Conservation (phyloP, 306 rosid genomes). For the Leucaena leucocephala region DNA sequence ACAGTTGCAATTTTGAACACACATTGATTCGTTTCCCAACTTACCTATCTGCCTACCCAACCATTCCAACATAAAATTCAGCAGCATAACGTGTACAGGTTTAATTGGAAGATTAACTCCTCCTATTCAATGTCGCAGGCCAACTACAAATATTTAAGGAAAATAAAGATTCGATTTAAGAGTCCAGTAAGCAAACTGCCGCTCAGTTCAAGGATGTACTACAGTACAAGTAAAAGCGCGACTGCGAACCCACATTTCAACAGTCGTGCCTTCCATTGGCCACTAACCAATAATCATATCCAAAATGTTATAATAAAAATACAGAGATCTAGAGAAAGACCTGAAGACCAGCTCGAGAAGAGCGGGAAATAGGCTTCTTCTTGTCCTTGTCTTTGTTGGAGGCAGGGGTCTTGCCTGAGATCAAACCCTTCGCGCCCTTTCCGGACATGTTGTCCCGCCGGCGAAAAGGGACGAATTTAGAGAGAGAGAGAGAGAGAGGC, state of each 20-base stretch:
- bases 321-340: constrained; percentile 35
- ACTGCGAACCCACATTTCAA: background rate
- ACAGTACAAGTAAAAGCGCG: background rate
- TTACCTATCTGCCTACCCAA: too few species aligned
- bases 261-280: background rate
- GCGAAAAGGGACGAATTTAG: background rate
- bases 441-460: constrained; percentile 59
- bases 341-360: constrained; percentile 74
- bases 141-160: background rate
- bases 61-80: too few species aligned
- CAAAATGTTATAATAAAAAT: background rate
- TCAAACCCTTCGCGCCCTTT: constrained; percentile 69
- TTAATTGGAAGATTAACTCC: background rate
- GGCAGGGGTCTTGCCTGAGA: constrained; percentile 52
- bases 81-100: background rate
- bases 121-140: background rate
- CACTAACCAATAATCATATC: background rate
- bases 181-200: background rate
- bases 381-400: constrained; percentile 55
- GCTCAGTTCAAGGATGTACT: background rate
- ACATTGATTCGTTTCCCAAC: too few species aligned
- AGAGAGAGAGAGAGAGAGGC: background rate
- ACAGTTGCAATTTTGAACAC: too few species aligned
- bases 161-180: background rate
- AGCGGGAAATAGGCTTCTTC: constrained; percentile 65